These are phyloP conservation scores for Corymbia calophylla DNA, from an alignment of 441 rosid species.

Conservation along the genomic window DNA sequence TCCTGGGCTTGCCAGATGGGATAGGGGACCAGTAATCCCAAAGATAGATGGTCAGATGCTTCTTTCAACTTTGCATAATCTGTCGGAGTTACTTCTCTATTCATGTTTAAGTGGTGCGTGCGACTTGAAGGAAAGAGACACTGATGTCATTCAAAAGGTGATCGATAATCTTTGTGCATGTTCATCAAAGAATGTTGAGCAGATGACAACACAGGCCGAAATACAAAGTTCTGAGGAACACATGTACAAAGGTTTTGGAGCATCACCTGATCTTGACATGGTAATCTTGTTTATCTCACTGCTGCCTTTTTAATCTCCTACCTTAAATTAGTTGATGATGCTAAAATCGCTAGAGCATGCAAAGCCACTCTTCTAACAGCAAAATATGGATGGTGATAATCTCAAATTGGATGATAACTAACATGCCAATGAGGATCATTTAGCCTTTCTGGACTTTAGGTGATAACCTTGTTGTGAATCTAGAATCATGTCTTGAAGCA, in stretches of 20 bases:
- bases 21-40: slow-evolving; percentile 20
- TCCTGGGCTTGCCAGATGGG: slow-evolving; percentile 14
- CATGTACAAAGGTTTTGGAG: slow-evolving; percentile 13
- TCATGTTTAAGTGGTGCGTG: slow-evolving; percentile 41
- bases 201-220: background rate
- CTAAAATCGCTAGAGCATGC: background rate
- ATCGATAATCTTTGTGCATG: slow-evolving; percentile 48
- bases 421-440: background rate
- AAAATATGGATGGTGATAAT: background rate
- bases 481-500: background rate
- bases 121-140: slow-evolving; percentile 43
- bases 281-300: slow-evolving; percentile 20
- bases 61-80: slow-evolving; percentile 44
- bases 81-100: slow-evolving; percentile 62
- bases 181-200: slow-evolving; percentile 28
- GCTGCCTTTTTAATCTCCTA: background rate
- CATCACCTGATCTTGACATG: slow-evolving; percentile 30
- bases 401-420: background rate
- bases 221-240: slow-evolving; percentile 8
- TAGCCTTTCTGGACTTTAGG: background rate
- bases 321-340: background rate
- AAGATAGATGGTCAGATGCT: slow-evolving; percentile 32
- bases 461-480: background rate
- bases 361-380: background rate
- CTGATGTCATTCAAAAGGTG: slow-evolving; percentile 43